Evolutionary conservation across 805 yeast genomes (phyloP), one percentile per base, ranked within the genome.

Genomic region (Wickerhamomyces silvicola): DNA sequence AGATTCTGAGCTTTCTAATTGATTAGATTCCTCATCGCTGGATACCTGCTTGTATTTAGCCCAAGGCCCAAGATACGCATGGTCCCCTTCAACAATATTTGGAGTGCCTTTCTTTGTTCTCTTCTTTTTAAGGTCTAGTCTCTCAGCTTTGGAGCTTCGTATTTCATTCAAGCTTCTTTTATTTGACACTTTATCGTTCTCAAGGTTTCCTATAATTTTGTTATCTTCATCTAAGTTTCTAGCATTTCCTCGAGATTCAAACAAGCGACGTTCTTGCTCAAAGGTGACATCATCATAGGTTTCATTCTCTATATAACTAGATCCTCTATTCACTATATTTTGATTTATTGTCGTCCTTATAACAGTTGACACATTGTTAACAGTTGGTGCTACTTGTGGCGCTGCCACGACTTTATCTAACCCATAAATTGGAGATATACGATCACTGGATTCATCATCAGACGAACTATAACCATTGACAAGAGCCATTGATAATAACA

Each of bases 21-120:
- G 19, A n/a, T 34, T 29, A 10, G 37, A 39, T 1, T 39, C 41
- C 11, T 37, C 43, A n/a, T 42, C 44, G 16, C 43, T 37, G 4
- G 46, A 39, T 6, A 37, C 31, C 16, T 58, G 60, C 14, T 53
- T 45, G 36, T 65, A 72, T 20, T 59, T 57, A 1, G 81, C 82
- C 86, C 87, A 78, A 0, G 86, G 82, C 0, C 84, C 85, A 28
- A 53, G 44, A 38, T 66, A 76, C 2, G 66, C 66, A 19, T 56
- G 48, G 11, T 61, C 66, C 10, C 70, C 78, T 4, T 55, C 65
- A 8, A 63, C 23, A 2, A 46, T 46, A 0, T 51, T 39, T 2
- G 67, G 46, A 30, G 68, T 68, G 0, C 72, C 73, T 39, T 59
- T 64, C 16, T 45, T 46, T 31, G 50, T 48, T 32, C 71, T 50